Percentiles rank a stretch among this genome's conserved stretches.
Conservation (phyloP, 2,329 filamentous ascomycete genomes). For the Fusarium subtropicale region DNA sequence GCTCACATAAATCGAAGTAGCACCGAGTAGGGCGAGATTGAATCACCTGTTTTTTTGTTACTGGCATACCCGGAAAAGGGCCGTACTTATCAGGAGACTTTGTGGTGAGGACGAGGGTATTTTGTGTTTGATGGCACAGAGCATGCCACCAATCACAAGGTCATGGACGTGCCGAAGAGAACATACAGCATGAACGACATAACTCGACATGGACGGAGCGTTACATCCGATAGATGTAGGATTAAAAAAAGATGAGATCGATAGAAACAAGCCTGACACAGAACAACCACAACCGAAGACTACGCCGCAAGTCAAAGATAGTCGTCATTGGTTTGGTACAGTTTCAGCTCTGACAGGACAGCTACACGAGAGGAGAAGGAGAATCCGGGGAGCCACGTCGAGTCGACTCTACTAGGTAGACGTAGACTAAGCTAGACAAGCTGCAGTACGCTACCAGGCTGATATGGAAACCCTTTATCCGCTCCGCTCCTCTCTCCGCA, state of each 20-base stretch:
- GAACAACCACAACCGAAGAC: constrained; percentile 17
- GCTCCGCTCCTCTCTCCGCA: constrained; percentile 12
- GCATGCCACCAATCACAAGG: constrained; percentile 15
- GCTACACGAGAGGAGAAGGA: constrained; percentile 12
- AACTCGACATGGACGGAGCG: constrained; percentile 7
- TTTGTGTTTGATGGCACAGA: constrained; percentile 17
- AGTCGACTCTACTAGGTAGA: neutral
- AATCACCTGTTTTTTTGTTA: constrained; percentile 29
- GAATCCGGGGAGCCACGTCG: constrained; percentile 6
- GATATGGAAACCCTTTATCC: constrained; percentile 26
- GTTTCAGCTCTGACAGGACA: neutral
- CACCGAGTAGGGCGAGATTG: constrained; percentile 26
- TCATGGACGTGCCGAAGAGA: constrained; percentile 13
- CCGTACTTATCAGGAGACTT: constrained; percentile 31
- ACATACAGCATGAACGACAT: constrained; percentile 24
- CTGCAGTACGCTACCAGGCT: neutral
- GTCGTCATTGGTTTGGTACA: neutral
- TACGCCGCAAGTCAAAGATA: constrained; percentile 9
- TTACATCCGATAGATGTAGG: constrained; percentile 20
- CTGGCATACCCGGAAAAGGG: constrained; percentile 26
- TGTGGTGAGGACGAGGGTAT: constrained; percentile 25
- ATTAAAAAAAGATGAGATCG: constrained; percentile 14
- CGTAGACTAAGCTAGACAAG: neutral
- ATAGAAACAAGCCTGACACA: constrained; percentile 7
- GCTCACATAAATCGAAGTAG: constrained; percentile 19